Evolutionary conservation across 257 asterid species (phyloP).

Genomic region (Nemophila menziesii): DNA sequence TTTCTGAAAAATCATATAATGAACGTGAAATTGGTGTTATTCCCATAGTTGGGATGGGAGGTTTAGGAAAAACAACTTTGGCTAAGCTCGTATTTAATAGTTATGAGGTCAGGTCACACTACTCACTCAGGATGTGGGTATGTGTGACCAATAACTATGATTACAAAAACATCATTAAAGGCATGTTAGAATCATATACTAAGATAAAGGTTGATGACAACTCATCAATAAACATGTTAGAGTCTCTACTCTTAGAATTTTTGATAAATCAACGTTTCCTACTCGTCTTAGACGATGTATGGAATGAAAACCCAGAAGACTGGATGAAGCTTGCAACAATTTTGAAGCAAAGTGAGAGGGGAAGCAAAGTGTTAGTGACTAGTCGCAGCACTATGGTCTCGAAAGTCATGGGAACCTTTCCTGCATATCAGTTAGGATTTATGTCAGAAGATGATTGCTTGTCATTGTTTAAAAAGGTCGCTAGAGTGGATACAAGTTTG

Average conservation of each 20-base stretch:
- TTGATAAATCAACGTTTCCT: slow-evolving; percentile 17
- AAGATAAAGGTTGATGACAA: neutral
- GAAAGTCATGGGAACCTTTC: neutral
- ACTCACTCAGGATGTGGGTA: slow-evolving; percentile 5
- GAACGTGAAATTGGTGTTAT: neutral
- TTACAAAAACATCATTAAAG: neutral
- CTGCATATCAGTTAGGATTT: neutral
- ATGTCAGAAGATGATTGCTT: slow-evolving; percentile 5
- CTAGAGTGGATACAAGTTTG: neutral
- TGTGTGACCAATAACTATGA: neutral
- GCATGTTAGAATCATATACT: neutral
- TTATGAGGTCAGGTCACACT: neutral
- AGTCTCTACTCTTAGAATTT: neutral
- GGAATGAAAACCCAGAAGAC: slow-evolving; percentile 22
- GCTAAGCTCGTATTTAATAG: slow-evolving; percentile 3
- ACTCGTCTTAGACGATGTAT: slow-evolving; percentile 18
- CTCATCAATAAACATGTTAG: neutral
- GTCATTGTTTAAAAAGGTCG: slow-evolving; percentile 5
- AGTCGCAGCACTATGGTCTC: neutral
- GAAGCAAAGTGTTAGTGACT: slow-evolving; percentile 21
- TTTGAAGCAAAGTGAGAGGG: slow-evolving; percentile 12
- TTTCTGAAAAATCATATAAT: neutral
- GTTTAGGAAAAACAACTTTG: slow-evolving; percentile 6
- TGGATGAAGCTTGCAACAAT: slow-evolving; percentile 21
- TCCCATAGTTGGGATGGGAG: slow-evolving; percentile 9